These are phyloP conservation scores for Insectozyma bohioensis DNA, from an alignment of 1,139 yeast genomes.

Conservation along the genomic window DNA sequence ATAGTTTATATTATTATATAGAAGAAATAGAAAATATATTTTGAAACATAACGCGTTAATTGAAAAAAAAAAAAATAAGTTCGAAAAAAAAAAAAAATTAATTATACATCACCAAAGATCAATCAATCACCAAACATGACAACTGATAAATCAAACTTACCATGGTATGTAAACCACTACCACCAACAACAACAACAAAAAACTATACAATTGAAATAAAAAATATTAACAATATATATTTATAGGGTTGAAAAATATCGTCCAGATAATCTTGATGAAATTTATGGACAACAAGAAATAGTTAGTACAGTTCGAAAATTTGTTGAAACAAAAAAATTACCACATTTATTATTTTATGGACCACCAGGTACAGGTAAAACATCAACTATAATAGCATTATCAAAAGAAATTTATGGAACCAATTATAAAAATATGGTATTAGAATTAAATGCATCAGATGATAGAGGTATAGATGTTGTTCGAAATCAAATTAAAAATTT, in stretches of 20 bases:
- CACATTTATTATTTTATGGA: slow-evolving; percentile 90
- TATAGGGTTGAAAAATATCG: slow-evolving; percentile 92
- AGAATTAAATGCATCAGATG: slow-evolving; percentile 87
- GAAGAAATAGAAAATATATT: slow-evolving; percentile 5
- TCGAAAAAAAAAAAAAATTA: no score
- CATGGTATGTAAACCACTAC: slow-evolving; percentile 35
- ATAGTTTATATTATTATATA: slow-evolving; percentile 3
- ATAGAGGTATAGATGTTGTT: slow-evolving; percentile 84
- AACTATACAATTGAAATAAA: not conserved
- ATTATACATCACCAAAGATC: not conserved
- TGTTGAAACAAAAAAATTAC: slow-evolving; percentile 78
- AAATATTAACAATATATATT: not conserved
- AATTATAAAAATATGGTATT: slow-evolving; percentile 85
- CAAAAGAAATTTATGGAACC: slow-evolving; percentile 86
- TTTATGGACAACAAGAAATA: slow-evolving; percentile 87
- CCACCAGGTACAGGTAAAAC: slow-evolving; percentile 99
- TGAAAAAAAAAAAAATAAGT: slow-evolving; percentile 3
- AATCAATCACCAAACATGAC: slow-evolving; percentile 2
- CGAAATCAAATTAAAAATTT: slow-evolving; percentile 81
- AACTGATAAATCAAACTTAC: slow-evolving; percentile 25
- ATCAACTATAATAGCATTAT: slow-evolving; percentile 87
- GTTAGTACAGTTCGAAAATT: slow-evolving; percentile 81
- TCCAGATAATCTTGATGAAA: slow-evolving; percentile 79
- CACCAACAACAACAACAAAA: not conserved
- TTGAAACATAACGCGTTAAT: slow-evolving; percentile 2